These are phyloP conservation scores for Sonneratia caseolaris DNA, from an alignment of 345 rosid genomes.

Conservation along the genomic window DNA sequence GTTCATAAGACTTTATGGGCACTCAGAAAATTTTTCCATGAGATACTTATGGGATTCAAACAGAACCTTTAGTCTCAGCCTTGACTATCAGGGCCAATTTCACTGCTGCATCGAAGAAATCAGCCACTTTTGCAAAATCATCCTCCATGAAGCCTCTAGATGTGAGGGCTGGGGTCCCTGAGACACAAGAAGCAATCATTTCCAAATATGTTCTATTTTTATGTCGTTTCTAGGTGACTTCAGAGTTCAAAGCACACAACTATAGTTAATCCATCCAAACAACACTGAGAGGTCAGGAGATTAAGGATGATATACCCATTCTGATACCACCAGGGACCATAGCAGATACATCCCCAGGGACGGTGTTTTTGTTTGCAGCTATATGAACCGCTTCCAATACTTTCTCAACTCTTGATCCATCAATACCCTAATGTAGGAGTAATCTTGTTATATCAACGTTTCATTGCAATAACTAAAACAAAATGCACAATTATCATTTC, in stretches of 20 bases:
- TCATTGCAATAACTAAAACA: neutral
- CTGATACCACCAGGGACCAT: constrained; percentile 98
- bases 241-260: constrained; percentile 4
- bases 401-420: constrained; percentile 94
- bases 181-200: constrained; percentile 13
- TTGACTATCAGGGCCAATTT: constrained; percentile 73
- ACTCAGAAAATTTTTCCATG: neutral
- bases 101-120: constrained; percentile 75
- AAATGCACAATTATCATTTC: neutral
- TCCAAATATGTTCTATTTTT: neutral
- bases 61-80: constrained; percentile 52
- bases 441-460: neutral
- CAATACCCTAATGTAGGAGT: constrained; percentile 47
- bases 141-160: constrained; percentile 86
- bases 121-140: constrained; percentile 87
- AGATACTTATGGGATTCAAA: neutral
- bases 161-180: constrained; percentile 96
- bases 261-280: neutral
- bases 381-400: constrained; percentile 83
- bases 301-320: constrained; percentile 49
- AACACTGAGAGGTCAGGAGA: neutral
- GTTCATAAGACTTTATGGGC: no score
- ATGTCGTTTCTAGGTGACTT: neutral
- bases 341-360: constrained; percentile 97
- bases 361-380: constrained; percentile 92